Evolutionary conservation across 768 basidiomycete genomes (phyloP).

Genomic region (Podaxis mareebaensis): DNA sequence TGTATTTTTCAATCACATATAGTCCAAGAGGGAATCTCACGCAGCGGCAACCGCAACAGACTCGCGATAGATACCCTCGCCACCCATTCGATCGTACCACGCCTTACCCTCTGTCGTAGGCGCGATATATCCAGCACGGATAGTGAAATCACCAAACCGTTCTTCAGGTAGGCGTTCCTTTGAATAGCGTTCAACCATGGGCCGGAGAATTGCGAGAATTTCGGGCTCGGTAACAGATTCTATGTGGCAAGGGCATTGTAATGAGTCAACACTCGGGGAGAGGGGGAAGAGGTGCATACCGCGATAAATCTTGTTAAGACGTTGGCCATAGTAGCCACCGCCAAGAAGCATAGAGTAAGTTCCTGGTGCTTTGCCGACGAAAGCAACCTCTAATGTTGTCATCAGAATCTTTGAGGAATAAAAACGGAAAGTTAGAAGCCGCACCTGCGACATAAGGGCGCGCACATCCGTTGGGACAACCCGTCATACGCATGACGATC

Average conservation of each 20-base stretch:
- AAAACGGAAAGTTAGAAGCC: constrained; percentile 24
- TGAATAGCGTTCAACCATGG: constrained; percentile 95
- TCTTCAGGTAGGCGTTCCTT: constrained; percentile 86
- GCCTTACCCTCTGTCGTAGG: constrained; percentile 79
- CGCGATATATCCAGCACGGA: constrained; percentile 88
- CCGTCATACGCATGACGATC: constrained; percentile 99
- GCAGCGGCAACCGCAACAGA: constrained; percentile 17
- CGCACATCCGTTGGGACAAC: constrained; percentile 93
- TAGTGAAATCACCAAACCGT: constrained; percentile 93
- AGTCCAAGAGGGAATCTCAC: background rate
- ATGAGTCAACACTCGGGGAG: background rate
- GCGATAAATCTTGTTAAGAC: constrained; percentile 95
- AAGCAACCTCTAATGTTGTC: constrained; percentile 74
- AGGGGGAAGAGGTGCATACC: constrained; percentile 39
- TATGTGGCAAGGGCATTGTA: constrained; percentile 24
- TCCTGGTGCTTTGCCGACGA: constrained; percentile 94
- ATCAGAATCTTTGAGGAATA: constrained; percentile 1
- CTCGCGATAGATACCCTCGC: constrained; percentile 61
- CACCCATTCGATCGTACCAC: constrained; percentile 87
- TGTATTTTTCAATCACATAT: background rate
- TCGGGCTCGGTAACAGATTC: constrained; percentile 90
- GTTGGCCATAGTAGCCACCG: constrained; percentile 92
- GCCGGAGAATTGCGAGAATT: constrained; percentile 83
- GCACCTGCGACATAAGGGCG: constrained; percentile 87
- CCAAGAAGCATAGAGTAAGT: constrained; percentile 94